A percentile compares a stretch with the other conserved stretches of the same genome.
phyloP scores from a whole-genome alignment of 2,329 filamentous ascomycete species.

The Rutstroemia sp. region DNA sequence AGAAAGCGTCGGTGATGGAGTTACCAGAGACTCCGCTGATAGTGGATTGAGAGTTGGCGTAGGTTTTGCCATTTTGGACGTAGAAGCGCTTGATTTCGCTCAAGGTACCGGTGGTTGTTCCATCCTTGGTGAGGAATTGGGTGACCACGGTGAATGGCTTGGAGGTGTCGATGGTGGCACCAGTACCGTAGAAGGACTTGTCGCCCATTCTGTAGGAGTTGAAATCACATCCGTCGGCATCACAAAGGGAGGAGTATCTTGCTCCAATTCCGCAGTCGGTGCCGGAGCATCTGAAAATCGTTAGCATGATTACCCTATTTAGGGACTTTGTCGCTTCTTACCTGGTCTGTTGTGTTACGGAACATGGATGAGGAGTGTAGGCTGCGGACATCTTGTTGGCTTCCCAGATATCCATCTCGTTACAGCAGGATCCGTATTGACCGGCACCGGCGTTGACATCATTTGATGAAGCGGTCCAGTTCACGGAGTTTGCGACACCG shows the following conservation, averaged over 20 bases:
- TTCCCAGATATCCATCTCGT: constrained; percentile 64
- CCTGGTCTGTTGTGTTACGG: constrained; percentile 32
- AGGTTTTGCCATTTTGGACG: constrained; percentile 46
- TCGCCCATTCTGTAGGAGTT: constrained; percentile 54
- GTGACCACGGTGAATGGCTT: constrained; percentile 50
- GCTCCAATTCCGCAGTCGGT: constrained; percentile 37
- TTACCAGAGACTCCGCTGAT: constrained; percentile 42
- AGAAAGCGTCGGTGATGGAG: constrained; percentile 50
- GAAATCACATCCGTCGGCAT: constrained; percentile 56
- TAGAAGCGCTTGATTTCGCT: constrained; percentile 49
- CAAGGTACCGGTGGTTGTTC: constrained; percentile 42
- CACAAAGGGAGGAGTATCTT: constrained; percentile 49
- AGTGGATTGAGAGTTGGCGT: constrained; percentile 41
- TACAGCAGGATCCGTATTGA: constrained; percentile 53
- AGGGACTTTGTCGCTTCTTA: not conserved
- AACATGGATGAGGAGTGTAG: constrained; percentile 52
- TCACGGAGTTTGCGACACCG: constrained; percentile 47
- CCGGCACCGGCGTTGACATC: constrained; percentile 47
- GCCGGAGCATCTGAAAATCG: constrained; percentile 32
- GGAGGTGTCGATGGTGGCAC: constrained; percentile 43
- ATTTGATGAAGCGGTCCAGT: constrained; percentile 40
- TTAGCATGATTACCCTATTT: constrained; percentile 10
- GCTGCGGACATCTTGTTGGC: constrained; percentile 52
- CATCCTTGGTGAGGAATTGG: constrained; percentile 48
- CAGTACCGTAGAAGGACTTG: constrained; percentile 47